These are phyloP conservation scores for Obba rivulosa DNA, from an alignment of 768 basidiomycete genomes.

Conservation along the genomic window DNA sequence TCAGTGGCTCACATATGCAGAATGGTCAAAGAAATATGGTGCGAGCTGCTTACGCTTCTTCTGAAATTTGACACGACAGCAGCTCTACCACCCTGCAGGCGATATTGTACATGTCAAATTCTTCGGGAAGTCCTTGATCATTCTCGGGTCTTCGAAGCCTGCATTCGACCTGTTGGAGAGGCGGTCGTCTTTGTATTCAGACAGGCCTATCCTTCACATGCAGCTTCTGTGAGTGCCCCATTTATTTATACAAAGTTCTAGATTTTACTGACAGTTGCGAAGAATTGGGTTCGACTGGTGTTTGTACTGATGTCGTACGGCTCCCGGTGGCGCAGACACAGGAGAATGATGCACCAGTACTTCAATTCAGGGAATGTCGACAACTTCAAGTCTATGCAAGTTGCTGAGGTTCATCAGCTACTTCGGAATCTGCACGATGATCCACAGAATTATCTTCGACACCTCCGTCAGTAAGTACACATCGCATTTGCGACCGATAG, in stretches of 20 bases:
- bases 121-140: slow-evolving; percentile 61
- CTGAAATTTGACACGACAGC: too few species aligned
- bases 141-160: slow-evolving; percentile 56
- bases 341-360: not conserved
- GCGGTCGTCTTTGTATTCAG: slow-evolving; percentile 26
- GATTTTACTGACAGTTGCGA: too few species aligned
- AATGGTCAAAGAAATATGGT: slow-evolving; percentile 66
- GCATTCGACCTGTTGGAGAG: slow-evolving; percentile 33
- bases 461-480: slow-evolving; percentile 33
- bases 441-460: slow-evolving; percentile 34
- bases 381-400: too few species aligned
- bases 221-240: too few species aligned
- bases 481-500: too few species aligned
- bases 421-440: slow-evolving; percentile 27
- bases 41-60: too few species aligned
- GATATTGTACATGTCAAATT: slow-evolving; percentile 61
- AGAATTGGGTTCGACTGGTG: slow-evolving; percentile 40
- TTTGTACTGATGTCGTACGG: slow-evolving; percentile 38
- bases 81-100: slow-evolving; percentile 35
- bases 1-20: slow-evolving; percentile 55
- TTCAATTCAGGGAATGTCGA: too few species aligned
- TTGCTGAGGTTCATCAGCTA: slow-evolving; percentile 27
- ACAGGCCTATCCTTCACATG: too few species aligned
- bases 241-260: too few species aligned
- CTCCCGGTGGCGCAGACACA: slow-evolving; percentile 31